Evolutionary conservation across 805 yeast species (phyloP).

Genomic region (Starmerella khaoyaiensis): DNA sequence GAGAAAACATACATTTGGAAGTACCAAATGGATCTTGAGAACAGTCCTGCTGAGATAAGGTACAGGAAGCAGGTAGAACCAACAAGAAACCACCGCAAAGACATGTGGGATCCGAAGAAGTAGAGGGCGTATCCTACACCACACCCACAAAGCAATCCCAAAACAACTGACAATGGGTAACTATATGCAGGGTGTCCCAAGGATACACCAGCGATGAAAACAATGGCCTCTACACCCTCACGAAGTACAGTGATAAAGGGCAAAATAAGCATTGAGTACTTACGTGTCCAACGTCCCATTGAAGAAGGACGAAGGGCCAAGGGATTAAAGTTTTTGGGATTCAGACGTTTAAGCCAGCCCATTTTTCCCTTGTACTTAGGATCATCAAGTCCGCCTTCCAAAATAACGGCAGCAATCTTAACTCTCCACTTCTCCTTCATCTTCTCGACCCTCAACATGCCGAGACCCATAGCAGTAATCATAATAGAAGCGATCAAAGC

Average conservation of each 20-base stretch:
- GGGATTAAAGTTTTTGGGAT: slow-evolving; percentile 19
- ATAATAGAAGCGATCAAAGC: slow-evolving; percentile 79
- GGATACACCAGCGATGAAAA: slow-evolving; percentile 93
- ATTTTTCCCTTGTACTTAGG: slow-evolving; percentile 16
- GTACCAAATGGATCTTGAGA: slow-evolving; percentile 86
- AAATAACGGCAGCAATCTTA: slow-evolving; percentile 75
- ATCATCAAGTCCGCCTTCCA: slow-evolving; percentile 32
- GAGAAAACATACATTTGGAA: slow-evolving; percentile 60
- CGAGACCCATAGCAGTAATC: slow-evolving; percentile 90
- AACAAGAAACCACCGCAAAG: slow-evolving; percentile 79
- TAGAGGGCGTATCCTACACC: slow-evolving; percentile 58
- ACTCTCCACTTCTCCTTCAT: slow-evolving; percentile 96
- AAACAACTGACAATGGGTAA: slow-evolving; percentile 85
- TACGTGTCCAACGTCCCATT: slow-evolving; percentile 37
- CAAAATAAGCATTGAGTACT: slow-evolving; percentile 76
- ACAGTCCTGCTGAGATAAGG: slow-evolving; percentile 81
- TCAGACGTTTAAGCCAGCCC: slow-evolving; percentile 14
- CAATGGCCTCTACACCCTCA: slow-evolving; percentile 96
- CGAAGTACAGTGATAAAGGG: slow-evolving; percentile 86
- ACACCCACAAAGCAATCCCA: slow-evolving; percentile 72
- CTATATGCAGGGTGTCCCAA: slow-evolving; percentile 50
- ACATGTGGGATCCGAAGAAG: slow-evolving; percentile 67
- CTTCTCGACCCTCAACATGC: slow-evolving; percentile 89
- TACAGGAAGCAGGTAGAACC: slow-evolving; percentile 80
- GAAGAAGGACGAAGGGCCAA: slow-evolving; percentile 18